phyloP scores from a whole-genome alignment of 2,329 filamentous ascomycete species.

The Scolecobasidium constrictum region DNA sequence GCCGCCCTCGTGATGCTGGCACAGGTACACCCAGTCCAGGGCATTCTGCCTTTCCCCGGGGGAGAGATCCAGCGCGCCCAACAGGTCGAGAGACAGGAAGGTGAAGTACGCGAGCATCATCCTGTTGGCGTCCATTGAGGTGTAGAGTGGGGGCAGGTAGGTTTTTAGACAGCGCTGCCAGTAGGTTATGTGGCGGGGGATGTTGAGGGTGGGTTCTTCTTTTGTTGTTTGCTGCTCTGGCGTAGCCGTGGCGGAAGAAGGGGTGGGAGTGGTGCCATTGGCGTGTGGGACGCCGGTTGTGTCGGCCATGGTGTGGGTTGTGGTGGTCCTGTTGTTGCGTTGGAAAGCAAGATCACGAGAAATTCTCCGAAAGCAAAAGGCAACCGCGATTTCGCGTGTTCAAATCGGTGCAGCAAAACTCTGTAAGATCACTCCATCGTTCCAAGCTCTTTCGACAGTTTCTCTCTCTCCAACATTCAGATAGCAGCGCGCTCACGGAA shows the following conservation, averaged over 20 bases:
- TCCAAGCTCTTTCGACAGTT: too few relatives aligned
- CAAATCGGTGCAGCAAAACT: too few relatives aligned
- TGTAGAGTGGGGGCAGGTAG: conserved; percentile 73
- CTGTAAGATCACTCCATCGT: too few relatives aligned
- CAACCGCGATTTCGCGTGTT: too few relatives aligned
- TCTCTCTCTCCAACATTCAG: too few relatives aligned
- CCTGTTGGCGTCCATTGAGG: conserved; percentile 78
- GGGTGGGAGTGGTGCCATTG: too few relatives aligned
- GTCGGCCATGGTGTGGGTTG: too few relatives aligned
- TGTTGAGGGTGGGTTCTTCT: conserved; percentile 19
- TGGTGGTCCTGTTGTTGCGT: too few relatives aligned
- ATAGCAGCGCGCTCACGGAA: too few relatives aligned
- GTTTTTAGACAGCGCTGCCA: conserved; percentile 82
- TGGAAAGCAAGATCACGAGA: too few relatives aligned
- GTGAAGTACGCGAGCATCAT: conserved; percentile 87
- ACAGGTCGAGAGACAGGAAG: conserved; percentile 71
- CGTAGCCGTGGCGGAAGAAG: not conserved
- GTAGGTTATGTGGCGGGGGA: conserved; percentile 64
- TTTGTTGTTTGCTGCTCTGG: not conserved
- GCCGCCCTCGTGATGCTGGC: conserved; percentile 77
- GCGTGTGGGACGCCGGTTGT: too few relatives aligned
- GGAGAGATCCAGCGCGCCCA: conserved; percentile 51
- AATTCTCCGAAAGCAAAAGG: too few relatives aligned
- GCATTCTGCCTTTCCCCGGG: conserved; percentile 43
- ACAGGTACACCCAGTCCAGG: conserved; percentile 69